Conservation (phyloP, 495 filamentous ascomycete genomes). For the Neurospora africana region DNA sequence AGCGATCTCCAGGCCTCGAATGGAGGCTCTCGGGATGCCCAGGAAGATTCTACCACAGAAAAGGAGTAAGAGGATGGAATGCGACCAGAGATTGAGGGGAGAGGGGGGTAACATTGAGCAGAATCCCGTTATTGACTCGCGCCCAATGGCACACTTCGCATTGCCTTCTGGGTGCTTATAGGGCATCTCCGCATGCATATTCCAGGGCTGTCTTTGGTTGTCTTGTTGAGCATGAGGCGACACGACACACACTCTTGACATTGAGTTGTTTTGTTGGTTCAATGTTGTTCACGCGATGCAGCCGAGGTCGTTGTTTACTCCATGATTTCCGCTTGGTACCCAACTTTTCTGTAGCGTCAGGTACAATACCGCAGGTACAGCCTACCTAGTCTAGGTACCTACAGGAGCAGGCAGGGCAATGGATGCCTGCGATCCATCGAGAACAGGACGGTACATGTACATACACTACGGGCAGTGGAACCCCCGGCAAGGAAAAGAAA, state of each 20-base stretch:
- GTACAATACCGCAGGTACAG: constrained; percentile 1
- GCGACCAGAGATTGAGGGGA: neutral
- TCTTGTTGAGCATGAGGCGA: constrained; percentile 17
- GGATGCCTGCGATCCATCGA: neutral
- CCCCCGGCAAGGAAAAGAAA: too few species aligned
- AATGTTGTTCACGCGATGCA: neutral
- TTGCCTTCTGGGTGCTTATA: constrained; percentile 23
- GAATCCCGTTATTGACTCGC: constrained; percentile 5
- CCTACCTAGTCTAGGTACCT: neutral
- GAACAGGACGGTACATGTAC: neutral
- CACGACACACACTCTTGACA: constrained; percentile 11
- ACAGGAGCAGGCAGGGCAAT: neutral
- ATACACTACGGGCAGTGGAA: neutral
- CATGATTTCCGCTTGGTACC: neutral
- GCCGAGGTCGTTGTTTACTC: neutral
- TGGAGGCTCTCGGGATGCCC: neutral
- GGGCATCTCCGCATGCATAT: constrained; percentile 23
- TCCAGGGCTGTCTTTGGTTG: constrained; percentile 15
- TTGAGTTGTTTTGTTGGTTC: constrained; percentile 1
- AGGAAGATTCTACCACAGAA: neutral
- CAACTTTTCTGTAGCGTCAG: neutral
- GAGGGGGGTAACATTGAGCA: neutral
- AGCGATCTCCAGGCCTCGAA: neutral
- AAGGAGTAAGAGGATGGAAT: neutral
- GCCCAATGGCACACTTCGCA: constrained; percentile 22